Conservation (phyloP, 345 rosid species). For the Linum usitatissimum region DNA sequence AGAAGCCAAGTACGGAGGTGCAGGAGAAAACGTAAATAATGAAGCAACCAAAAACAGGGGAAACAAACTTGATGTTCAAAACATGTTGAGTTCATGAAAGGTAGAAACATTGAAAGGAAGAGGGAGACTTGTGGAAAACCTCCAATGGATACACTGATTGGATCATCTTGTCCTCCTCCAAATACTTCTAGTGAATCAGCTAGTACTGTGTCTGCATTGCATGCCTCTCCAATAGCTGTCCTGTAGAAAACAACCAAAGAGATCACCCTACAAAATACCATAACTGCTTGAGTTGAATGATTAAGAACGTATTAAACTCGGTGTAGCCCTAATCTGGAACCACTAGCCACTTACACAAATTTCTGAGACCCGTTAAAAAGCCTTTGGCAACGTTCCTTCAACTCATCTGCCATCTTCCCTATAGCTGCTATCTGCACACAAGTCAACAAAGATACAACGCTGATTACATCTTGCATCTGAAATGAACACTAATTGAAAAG, state of each 20-base stretch:
- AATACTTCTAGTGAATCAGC: conserved; percentile 72
- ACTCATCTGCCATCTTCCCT: conserved; percentile 52
- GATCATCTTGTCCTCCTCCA: conserved; percentile 87
- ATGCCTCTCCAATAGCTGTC: conserved; percentile 65
- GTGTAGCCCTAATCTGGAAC: neutral
- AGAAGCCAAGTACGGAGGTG: conserved; percentile 1
- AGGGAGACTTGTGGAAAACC: conserved; percentile 32
- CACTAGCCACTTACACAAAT: conserved; percentile 40
- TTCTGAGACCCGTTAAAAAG: conserved; percentile 52
- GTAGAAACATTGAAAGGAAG: conserved; percentile 3
- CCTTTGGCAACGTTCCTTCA: conserved; percentile 66
- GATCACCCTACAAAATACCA: neutral
- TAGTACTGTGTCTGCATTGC: conserved; percentile 45
- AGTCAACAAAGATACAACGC: neutral
- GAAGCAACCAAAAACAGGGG: neutral
- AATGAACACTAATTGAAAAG: neutral
- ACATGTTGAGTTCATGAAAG: neutral
- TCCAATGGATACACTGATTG: conserved; percentile 73
- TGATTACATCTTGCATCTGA: neutral
- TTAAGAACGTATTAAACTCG: neutral
- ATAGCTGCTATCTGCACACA: conserved; percentile 38
- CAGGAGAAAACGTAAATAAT: neutral
- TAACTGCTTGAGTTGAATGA: neutral
- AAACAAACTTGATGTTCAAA: neutral
- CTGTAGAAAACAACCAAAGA: conserved; percentile 24